Base-by-base conservation (phyloP, 257 asterid genomes). In the Knoxia roxburghii region DNA sequence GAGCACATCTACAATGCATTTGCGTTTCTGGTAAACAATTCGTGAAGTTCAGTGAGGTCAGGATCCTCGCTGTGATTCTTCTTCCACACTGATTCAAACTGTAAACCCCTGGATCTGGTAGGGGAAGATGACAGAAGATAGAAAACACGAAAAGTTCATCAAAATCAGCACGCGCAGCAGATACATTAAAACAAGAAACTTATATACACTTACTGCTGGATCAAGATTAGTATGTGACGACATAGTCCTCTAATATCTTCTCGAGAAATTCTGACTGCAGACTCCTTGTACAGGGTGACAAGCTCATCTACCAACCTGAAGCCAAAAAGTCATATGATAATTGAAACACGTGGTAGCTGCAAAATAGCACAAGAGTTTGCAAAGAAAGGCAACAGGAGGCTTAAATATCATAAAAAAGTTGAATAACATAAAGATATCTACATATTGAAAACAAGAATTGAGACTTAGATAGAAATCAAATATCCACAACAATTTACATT, bases 231-330 rank as follows among this genome's bases (percentile, higher is more conserved):
- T 73, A 77, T 77, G 75, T 85, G 79, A 65, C 82, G 84, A 79
- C 84, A 80, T 61, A 65, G 91, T 40, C 84, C 63, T 78, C 95
- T 83, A 65, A 93, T 90, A 71, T 79, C 87, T 77, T 86, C 85
- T 33, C 97, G 91, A 35, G 83, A 80, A 77, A 77, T 70, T 78
- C 80, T 90, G 66, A 89, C 41, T 30, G 95, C 94, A 53, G 99
- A 91, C 61, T 90, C 96, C 83, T 86, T 93, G 72, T 86, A 81
- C 67, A 93, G 79, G 76, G 72, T 82, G 61, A 93, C 85, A 50
- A 93, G 95, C 73, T 93, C 97, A 48, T 86, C 95, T 75, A 90
- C 84, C 76, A 88, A 84, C 81, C 97, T 90, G 88, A 68, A 61
- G 80, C 57, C 63, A 76, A 68, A 43, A 41, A 65, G 0, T 46